Base-by-base conservation (phyloP, 306 rosid genomes). In the Argentina anserina region DNA sequence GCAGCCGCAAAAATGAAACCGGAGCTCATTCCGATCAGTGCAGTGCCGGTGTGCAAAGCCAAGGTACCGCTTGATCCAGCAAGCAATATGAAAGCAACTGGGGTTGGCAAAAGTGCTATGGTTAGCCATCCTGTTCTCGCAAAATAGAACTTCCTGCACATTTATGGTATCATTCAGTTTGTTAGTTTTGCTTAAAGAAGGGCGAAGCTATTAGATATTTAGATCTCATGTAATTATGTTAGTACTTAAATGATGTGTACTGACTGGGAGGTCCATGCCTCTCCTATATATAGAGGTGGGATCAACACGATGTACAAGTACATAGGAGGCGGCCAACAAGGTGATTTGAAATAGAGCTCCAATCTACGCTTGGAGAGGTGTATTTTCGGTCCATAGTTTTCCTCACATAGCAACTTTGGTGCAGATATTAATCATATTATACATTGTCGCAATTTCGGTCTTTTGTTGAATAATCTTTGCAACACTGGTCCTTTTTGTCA, bases 1-100 rank as follows among this genome's bases (percentile, higher is more conserved):
- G 99, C 97, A 1, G 97, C 99, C 0, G 99, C 96, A 58, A 95
- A 95, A 74, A 95, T 91, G 86, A 91, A 95, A 5, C 99, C 99
- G 0, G 97, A 91, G 71, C 99, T 95, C 76, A 91, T 53, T 61
- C 97, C 99, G 8, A 95, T 78, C 11, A 95, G 85, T 7, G 93
- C 93, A 4, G 97, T 90, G 76, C 99, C 96, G 18, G 61, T 29
- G 6, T 84, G 79, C 20, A 95, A 73, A 6, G 93, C 84, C 8
- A 23, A 9, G 10, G 28, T 62, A 46, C 86, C 74, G 47, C 82
- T 85, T 74, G 96, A 84, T 20, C 83, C 36, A 29, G 97, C 92
- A 15, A 95, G 93, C 66, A 91, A 7, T 72, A 88, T 67, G 70
- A 95, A 91, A 3, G 97, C 99, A 50, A 91, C 39, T 15, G 97